phyloP scores from a whole-genome alignment of 2,329 filamentous ascomycete species.

The Hortaea werneckii region DNA sequence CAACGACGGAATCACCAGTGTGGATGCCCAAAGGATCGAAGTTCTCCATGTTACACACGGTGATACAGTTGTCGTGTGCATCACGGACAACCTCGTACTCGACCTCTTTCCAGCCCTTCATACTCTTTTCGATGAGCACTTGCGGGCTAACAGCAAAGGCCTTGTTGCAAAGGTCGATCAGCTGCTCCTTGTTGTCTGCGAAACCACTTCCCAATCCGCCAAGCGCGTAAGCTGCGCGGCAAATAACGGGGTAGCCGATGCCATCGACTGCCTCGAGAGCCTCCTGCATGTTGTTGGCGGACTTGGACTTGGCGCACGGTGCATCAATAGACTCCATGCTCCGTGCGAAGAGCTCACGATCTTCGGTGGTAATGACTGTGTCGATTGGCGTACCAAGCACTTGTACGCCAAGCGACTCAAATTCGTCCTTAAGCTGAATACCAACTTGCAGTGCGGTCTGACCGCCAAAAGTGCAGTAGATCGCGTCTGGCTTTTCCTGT shows the following conservation, averaged over 20 bases:
- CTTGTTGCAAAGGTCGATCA: conserved; percentile 83
- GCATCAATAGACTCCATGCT: conserved; percentile 98
- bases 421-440: conserved; percentile 96
- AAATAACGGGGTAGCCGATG: conserved; percentile 94
- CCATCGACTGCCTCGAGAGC: conserved; percentile 77
- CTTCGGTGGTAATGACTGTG: conserved; percentile 96
- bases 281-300: conserved; percentile 79
- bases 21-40: conserved; percentile 97
- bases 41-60: conserved; percentile 99
- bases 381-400: conserved; percentile 94
- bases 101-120: conserved; percentile 99
- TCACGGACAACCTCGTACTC: conserved; percentile 98
- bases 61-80: conserved; percentile 94
- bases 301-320: conserved; percentile 95
- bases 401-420: conserved; percentile 81
- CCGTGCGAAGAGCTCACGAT: conserved; percentile 91
- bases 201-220: conserved; percentile 94
- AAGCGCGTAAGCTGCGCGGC: conserved; percentile 89
- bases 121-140: conserved; percentile 91
- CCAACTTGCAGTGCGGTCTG: conserved; percentile 95
- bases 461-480: conserved; percentile 95
- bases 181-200: conserved; percentile 73
- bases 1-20: conserved; percentile 95
- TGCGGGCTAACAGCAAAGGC: conserved; percentile 92
- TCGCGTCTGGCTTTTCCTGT: conserved; percentile 88